Conservation (phyloP, 805 yeast species). For the Candida morakotiae region DNA sequence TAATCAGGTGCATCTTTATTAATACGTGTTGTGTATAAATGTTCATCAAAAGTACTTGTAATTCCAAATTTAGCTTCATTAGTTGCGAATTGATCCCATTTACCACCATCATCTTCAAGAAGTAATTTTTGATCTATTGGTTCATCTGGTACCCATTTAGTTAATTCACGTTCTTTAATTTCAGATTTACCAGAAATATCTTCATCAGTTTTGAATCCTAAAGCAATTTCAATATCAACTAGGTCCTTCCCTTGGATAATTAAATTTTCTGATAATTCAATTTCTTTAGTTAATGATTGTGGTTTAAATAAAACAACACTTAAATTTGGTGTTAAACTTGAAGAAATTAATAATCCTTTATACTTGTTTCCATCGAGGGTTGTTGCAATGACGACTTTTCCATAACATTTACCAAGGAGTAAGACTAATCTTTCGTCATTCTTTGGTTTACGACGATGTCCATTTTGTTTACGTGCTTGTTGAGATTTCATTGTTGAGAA, state of each 20-base stretch:
- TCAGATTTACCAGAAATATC: constrained; percentile 61
- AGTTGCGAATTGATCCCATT: constrained; percentile 95
- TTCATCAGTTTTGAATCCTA: constrained; percentile 72
- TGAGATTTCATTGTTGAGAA: not conserved
- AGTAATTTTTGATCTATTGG: constrained; percentile 18
- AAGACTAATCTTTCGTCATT: constrained; percentile 43
- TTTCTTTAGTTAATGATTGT: constrained; percentile 25
- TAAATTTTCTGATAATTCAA: constrained; percentile 37
- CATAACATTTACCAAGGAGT: constrained; percentile 52
- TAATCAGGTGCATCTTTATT: constrained; percentile 72
- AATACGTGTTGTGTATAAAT: constrained; percentile 77
- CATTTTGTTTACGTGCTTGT: constrained; percentile 11
- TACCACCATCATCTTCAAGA: constrained; percentile 30
- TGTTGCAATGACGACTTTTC: constrained; percentile 54
- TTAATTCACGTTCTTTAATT: constrained; percentile 65
- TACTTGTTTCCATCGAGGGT: constrained; percentile 58
- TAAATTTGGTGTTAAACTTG: constrained; percentile 42
- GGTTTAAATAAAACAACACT: constrained; percentile 57
- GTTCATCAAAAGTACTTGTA: constrained; percentile 78
- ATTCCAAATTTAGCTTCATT: constrained; percentile 88
- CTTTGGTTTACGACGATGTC: constrained; percentile 19
- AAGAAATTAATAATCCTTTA: constrained; percentile 55
- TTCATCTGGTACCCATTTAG: constrained; percentile 78
- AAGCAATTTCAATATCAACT: constrained; percentile 45
- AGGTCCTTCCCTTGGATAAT: constrained; percentile 49